Base-by-base conservation (phyloP, 2,329 filamentous ascomycete species). In the Emergomyces orientalis region DNA sequence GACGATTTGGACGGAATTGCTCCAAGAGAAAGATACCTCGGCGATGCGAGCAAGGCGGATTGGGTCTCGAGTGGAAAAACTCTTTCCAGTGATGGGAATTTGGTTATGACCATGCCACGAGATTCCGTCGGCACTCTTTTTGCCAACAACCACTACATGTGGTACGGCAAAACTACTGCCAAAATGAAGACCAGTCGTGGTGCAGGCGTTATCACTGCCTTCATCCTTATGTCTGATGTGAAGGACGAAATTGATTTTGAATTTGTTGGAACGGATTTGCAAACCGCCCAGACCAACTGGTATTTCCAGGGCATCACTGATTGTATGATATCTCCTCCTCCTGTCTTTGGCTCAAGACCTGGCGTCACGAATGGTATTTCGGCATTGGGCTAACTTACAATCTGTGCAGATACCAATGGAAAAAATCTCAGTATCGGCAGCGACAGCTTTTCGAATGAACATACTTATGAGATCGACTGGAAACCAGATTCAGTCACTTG, bases 161-260 rank as follows among this genome's bases (percentile, higher is more conserved):
- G 94, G 94, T 99, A 97, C 76, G 94, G 94, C 72, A 96, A 89
- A 76, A 87, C 96, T 71, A 89, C 88, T 75, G 91, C 90, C 62
- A 89, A 80, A 63, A 81, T 97, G 75, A 94, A 91, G 81, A 93
- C 91, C 0, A 88, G 88, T 67, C 87, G 89, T 71, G 92, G 91
- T 63, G 79, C 81, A 55, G 94, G 94, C 81, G 94, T 99, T 27
- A 89, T 99, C n/a, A 95, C 91, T 1, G 93, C 91, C 37, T 99
- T 99, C 74, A 99, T 99, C 74, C 81, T 97, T 72, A 86, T 97
- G 76, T 92, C 89, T 43, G 93, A 97, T 71, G 89, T 95, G 72
- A 96, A 97, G 82, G 94, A 99, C 72, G 94, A 99, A 77, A 96
- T 99, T 71, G 94, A 99, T 79, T 97, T 91, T 74, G 94, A 99